A percentile compares a stretch with the other conserved stretches of the same genome.
phyloP scores from a whole-genome alignment of 2,329 filamentous ascomycete genomes.

The Pleurostoma richardsiae region DNA sequence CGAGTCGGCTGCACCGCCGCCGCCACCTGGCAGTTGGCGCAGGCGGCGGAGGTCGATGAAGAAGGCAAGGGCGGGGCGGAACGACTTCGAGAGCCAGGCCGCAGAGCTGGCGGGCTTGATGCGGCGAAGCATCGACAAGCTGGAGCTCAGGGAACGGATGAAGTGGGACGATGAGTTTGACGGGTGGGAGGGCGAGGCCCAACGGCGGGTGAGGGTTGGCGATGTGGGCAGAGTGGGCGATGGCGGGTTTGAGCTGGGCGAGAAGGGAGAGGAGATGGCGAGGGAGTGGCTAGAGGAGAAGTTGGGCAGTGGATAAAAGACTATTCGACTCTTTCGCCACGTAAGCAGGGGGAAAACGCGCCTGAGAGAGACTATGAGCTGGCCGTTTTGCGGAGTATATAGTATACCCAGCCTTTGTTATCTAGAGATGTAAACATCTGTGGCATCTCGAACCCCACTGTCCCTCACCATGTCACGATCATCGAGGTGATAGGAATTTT shows the following conservation, averaged over 20 bases:
- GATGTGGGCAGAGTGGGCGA: conserved; percentile 27
- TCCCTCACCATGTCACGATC: too few species aligned
- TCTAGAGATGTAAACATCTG: too few species aligned
- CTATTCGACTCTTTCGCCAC: too few species aligned
- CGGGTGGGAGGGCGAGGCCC: conserved; percentile 24
- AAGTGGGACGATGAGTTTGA: conserved; percentile 34
- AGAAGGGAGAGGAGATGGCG: conserved; percentile 3
- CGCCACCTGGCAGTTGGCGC: conserved; percentile 11
- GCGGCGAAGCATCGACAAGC: conserved; percentile 39
- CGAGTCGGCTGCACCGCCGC: conserved; percentile 22
- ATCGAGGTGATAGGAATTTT: too few species aligned
- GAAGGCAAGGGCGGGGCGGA: conserved; percentile 17
- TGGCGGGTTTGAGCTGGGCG: background rate
- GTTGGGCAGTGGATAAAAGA: background rate
- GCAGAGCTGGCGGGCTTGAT: conserved; percentile 40
- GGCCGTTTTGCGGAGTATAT: too few species aligned
- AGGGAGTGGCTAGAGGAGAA: conserved; percentile 6
- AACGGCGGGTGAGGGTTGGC: conserved; percentile 29
- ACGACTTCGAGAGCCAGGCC: conserved; percentile 43
- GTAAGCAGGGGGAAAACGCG: too few species aligned
- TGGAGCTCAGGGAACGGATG: conserved; percentile 36
- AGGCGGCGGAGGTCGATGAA: conserved; percentile 8
- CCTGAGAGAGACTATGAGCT: too few species aligned
- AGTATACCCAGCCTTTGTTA: too few species aligned
- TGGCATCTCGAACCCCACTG: too few species aligned